Conservation (phyloP, 371 early-diverging fungal species). For the Mucor circinelloides region DNA sequence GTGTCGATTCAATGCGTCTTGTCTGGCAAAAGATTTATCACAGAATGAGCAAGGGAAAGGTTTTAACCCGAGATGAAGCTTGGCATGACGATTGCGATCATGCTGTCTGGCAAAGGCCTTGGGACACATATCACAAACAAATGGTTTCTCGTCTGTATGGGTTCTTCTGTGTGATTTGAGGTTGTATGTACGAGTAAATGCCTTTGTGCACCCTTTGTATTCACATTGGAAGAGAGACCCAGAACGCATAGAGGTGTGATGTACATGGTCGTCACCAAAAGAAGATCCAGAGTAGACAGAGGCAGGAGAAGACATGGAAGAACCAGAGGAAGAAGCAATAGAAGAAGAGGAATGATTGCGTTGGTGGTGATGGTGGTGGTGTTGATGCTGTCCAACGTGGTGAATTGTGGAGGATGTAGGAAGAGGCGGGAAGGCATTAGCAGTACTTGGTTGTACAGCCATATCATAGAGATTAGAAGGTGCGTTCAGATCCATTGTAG, state of each 20-base stretch:
- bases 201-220: constrained; percentile 65
- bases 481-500: not conserved
- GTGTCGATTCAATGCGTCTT: constrained; percentile 71
- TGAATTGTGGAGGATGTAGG: not conserved
- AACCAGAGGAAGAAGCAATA: not conserved
- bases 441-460: not conserved
- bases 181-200: constrained; percentile 81
- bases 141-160: constrained; percentile 76
- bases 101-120: constrained; percentile 70
- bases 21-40: constrained; percentile 72
- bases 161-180: constrained; percentile 79
- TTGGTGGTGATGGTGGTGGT: not conserved
- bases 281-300: not conserved
- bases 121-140: constrained; percentile 61
- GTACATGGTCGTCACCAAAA: not conserved
- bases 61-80: constrained; percentile 65
- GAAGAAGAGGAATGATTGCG: not conserved
- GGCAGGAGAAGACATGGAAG: constrained; percentile 2
- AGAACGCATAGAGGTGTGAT: not conserved
- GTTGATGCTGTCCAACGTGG: not conserved
- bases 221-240: constrained; percentile 17
- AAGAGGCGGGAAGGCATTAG: not conserved
- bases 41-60: constrained; percentile 66
- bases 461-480: not conserved
- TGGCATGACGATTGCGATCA: constrained; percentile 80